Base-by-base conservation (phyloP, 2,329 filamentous ascomycete species). In the Penicillium sp. region DNA sequence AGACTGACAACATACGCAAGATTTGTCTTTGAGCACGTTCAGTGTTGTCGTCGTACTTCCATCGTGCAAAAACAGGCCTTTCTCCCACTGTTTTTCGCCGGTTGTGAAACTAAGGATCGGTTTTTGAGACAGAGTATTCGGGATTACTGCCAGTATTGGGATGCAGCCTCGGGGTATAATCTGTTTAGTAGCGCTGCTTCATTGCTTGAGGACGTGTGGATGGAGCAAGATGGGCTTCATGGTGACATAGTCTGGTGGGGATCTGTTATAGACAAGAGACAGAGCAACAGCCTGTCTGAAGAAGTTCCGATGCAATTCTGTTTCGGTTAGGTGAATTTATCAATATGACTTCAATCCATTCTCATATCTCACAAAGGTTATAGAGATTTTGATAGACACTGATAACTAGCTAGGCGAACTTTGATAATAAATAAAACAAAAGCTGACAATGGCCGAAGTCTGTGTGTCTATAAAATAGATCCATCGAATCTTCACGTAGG, bases 51-150 rank as follows among this genome's bases (percentile, higher is more conserved):
- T 26, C 53, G 47, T 30, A 50, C 53, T 3, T 49, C 35, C 9
- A 49, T 55, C 21, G 12, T 55, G 11, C 45, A 47, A 11, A 55
- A 55, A 55, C 53, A 55, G 35, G 46, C 46, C 3, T 45, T 55
- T 2, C 28, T 55, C 12, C 53, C 53, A 6, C 35, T 55, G 3
- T 55, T 55, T 23, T 20, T 55, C 12, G 53, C 53, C 18, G 53
- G 53, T 2, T 48, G 53, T 47, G 53, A 55, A 40, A 55, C 26
- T 20, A 35, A 30, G 28, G 53, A 55, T 26, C 24, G 0, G 14
- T 26, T 42, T 35, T 45, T 33, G 35, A 38, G 38, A 14, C 35
- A 50, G 24, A 48, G 35, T 35, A 50, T 55, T n/a, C 24, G 14
- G 18, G 38, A 50, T 9, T 55, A 33, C 14, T 50, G 53, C 35